Percentiles rank a stretch among this genome's conserved stretches.
These are phyloP conservation scores for Clonostachys rhizophaga DNA, from an alignment of 2,329 filamentous ascomycete species.

Conservation along the genomic window DNA sequence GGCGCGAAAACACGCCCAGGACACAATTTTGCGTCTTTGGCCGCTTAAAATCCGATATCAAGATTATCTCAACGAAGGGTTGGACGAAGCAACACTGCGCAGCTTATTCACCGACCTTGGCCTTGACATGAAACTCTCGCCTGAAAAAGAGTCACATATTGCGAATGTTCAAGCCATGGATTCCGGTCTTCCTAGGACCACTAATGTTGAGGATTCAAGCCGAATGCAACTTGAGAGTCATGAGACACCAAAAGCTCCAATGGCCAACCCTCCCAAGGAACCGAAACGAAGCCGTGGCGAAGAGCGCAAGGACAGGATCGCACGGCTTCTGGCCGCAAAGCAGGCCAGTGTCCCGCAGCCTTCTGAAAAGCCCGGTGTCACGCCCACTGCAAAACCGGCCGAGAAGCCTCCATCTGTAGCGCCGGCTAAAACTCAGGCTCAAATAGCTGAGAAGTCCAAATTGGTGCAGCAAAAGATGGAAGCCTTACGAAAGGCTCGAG, in stretches of 20 bases:
- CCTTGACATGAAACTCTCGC: conserved; percentile 29
- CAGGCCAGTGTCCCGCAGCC: conserved; percentile 42
- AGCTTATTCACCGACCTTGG: conserved; percentile 65
- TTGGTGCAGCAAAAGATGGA: conserved; percentile 76
- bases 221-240: too few relatives aligned
- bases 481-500: conserved; percentile 58
- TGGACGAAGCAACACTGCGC: conserved; percentile 59
- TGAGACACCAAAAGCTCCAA: neutral
- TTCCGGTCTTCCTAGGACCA: too few relatives aligned
- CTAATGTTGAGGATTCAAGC: too few relatives aligned
- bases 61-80: conserved; percentile 68
- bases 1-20: conserved; percentile 55
- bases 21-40: conserved; percentile 61
- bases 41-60: conserved; percentile 67
- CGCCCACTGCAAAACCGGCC: too few relatives aligned
- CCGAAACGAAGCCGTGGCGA: conserved; percentile 26
- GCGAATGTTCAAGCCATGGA: too few relatives aligned
- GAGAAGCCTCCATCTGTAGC: conserved; percentile 25
- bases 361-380: neutral
- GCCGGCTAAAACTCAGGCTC: conserved; percentile 20
- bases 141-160: too few relatives aligned
- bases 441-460: conserved; percentile 60
- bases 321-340: conserved; percentile 70
- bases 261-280: neutral
- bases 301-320: conserved; percentile 72